Evolutionary conservation across 2,329 filamentous ascomycete species (phyloP).

Genomic region (Zopfia rhizophila): DNA sequence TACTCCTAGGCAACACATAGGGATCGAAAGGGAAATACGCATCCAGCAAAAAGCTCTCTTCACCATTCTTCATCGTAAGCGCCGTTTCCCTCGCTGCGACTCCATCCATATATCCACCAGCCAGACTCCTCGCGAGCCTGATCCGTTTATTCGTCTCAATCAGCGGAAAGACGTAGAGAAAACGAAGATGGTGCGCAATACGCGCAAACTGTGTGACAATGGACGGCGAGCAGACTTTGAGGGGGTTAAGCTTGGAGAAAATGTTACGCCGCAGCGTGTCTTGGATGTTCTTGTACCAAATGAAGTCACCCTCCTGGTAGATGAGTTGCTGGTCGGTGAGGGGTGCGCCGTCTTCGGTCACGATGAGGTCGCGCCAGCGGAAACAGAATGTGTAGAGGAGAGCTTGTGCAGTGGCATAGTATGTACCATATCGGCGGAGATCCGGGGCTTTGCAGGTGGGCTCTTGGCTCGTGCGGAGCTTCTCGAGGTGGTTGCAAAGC

Average conservation of each 20-base stretch:
- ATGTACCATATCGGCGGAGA: slow-evolving; percentile 81
- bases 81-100: slow-evolving; percentile 65
- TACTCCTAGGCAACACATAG: slow-evolving; percentile 88
- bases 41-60: slow-evolving; percentile 85
- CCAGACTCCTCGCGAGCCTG: slow-evolving; percentile 76
- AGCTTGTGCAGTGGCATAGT: slow-evolving; percentile 89
- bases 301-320: slow-evolving; percentile 76
- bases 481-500: slow-evolving; percentile 80
- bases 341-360: slow-evolving; percentile 59
- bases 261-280: slow-evolving; percentile 81
- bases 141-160: slow-evolving; percentile 94
- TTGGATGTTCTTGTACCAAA: slow-evolving; percentile 80
- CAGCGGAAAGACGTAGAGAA: slow-evolving; percentile 89
- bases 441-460: slow-evolving; percentile 83
- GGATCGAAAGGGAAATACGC: slow-evolving; percentile 98
- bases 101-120: slow-evolving; percentile 60
- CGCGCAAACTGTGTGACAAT: slow-evolving; percentile 94
- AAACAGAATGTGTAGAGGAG: slow-evolving; percentile 97
- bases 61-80: slow-evolving; percentile 67
- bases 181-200: slow-evolving; percentile 83
- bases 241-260: slow-evolving; percentile 88
- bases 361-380: slow-evolving; percentile 90
- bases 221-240: slow-evolving; percentile 90
- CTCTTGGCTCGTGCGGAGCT: slow-evolving; percentile 78
- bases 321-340: slow-evolving; percentile 61